Evolutionary conservation across 306 rosid species (phyloP).

Genomic region (Hylodesmum podocarpum): DNA sequence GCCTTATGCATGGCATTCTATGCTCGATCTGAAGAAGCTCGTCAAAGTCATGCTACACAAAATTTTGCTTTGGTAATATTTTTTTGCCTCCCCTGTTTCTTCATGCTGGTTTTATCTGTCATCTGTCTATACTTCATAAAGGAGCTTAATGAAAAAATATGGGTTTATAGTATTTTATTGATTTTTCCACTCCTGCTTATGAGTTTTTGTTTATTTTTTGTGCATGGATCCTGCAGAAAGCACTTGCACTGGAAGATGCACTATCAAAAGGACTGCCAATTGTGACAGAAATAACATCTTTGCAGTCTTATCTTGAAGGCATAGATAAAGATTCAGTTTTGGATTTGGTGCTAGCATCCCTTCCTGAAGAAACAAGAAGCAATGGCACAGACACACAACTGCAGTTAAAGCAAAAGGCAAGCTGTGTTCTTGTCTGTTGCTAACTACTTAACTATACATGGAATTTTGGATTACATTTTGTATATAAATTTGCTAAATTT

Average conservation of each 20-base stretch:
- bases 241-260: conserved; percentile 89
- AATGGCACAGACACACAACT: conserved; percentile 75
- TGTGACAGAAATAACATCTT: conserved; percentile 71
- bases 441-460: neutral
- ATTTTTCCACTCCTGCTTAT: conserved; percentile 23
- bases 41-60: conserved; percentile 82
- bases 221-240: conserved; percentile 64
- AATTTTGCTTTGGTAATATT: conserved; percentile 76
- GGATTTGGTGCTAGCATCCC: conserved; percentile 79
- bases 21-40: conserved; percentile 97
- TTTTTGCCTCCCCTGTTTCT: neutral
- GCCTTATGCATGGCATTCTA: conserved; percentile 93
- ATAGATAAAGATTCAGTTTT: conserved; percentile 76
- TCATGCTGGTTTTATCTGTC: neutral
- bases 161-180: neutral
- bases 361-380: conserved; percentile 76
- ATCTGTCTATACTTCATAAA: neutral
- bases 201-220: conserved; percentile 25
- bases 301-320: conserved; percentile 66
- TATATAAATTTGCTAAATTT: conserved; percentile 7
- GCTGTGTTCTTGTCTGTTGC: conserved; percentile 23
- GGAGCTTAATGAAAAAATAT: neutral
- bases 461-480: conserved; percentile 17
- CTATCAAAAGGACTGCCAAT: conserved; percentile 87
- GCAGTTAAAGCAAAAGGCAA: conserved; percentile 79